These are phyloP conservation scores for Trebouxia sp. DNA, from an alignment of 139 green algal genomes.

Conservation along the genomic window DNA sequence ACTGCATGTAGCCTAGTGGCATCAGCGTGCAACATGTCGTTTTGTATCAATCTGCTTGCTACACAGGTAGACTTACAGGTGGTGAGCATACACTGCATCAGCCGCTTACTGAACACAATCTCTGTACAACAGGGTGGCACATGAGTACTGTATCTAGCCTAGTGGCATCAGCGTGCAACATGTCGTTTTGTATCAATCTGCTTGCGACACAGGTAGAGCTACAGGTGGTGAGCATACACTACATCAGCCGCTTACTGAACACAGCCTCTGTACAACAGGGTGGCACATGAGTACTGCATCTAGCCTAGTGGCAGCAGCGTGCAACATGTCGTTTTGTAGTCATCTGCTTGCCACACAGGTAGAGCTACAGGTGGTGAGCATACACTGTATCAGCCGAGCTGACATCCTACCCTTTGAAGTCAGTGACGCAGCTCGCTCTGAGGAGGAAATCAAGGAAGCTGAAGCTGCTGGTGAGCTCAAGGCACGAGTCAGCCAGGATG, in stretches of 20 bases:
- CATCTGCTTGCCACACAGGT: slow-evolving; percentile 52
- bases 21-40: no score
- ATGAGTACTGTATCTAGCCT: no score
- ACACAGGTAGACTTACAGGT: no score
- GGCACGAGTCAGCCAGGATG: slow-evolving; percentile 84
- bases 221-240: slow-evolving; percentile 57
- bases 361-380: slow-evolving; percentile 73
- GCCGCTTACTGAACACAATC: no score
- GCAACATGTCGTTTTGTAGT: no score
- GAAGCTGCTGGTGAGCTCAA: slow-evolving; percentile 68
- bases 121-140: no score
- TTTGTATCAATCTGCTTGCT: no score
- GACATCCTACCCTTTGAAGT: slow-evolving; percentile 86
- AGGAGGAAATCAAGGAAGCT: slow-evolving; percentile 43
- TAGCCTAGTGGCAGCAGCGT: slow-evolving; percentile 83
- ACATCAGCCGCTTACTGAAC: slow-evolving; percentile 69
- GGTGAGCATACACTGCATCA: slow-evolving; percentile 48
- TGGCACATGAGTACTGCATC: no score
- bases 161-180: no score
- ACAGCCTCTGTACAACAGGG: no score
- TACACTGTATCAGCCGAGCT: slow-evolving; percentile 69
- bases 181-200: no score
- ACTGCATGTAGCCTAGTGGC: no score
- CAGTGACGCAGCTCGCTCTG: slow-evolving; percentile 67
- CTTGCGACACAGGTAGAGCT: background rate